Base-by-base conservation (phyloP, 208 protist genomes). In the Acanthamoeba lugdunensis region DNA sequence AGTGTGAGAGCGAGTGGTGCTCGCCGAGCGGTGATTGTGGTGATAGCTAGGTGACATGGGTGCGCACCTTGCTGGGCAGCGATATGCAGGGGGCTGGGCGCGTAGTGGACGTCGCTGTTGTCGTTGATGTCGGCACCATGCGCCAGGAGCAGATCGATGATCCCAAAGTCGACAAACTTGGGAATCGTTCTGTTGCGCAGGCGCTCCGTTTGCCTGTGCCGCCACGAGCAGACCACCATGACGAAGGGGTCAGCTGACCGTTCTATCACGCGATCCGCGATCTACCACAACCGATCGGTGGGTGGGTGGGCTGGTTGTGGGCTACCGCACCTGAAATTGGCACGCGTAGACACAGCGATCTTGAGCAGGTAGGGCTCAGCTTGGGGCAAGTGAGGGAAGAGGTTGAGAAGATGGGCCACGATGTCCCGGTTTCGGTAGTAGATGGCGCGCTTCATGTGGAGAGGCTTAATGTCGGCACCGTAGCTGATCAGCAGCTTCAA, bases 381-480 rank as follows among this genome's bases (percentile, higher is more conserved):
- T 25, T 52, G 30, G 8, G 73, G 73, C 45, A 82, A 41, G 73
- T 82, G 73, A 82, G 73, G 73, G 21, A 82, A 82, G 45, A 82
- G 28, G 18, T 52, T 41, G 73, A 82, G 73, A 4, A 82, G 37
- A 33, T 82, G 73, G 23, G 73, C 73, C 13, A 82, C 73, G 45
- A 82, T 82, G 23, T 82, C 73, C 21, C 41, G 7, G 45, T 82
- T 82, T 7, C 73, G 73, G 45, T 82, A 82, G 73, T 82, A 82
- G 23, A 82, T 82, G 23, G 73, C 73, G 21, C 73, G 73, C 73
- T 82, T 82, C 73, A 82, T 82, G 30, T 82, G 73, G 21, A 82
- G 21, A 9, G 73, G 73, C 41, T 82, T 82, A 4, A 82, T 82
- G 18, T 82, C 73, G 30, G 73, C 73, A 28, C 73, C 73, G 73